phyloP scores from a whole-genome alignment of 352 stramenopile genomes.

The Globisporangium cystogenes region DNA sequence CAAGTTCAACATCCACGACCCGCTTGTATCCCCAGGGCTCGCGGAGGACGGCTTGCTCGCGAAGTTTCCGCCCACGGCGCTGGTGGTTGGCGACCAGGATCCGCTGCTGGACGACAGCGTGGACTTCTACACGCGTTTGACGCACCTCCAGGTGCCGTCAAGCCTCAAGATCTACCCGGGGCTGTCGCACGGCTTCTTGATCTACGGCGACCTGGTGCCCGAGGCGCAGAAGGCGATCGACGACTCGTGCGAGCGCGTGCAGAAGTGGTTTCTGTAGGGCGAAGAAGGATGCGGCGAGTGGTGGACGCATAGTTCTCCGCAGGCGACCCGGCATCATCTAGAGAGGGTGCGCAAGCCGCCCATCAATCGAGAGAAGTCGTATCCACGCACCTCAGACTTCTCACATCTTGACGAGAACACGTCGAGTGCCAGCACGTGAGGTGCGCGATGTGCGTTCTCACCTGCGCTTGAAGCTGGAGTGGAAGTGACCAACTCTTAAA shows the following conservation, averaged over 20 bases:
- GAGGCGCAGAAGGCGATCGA: constrained; percentile 78
- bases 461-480: no score
- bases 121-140: constrained; percentile 87
- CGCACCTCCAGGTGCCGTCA: constrained; percentile 67
- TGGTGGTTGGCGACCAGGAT: constrained; percentile 84
- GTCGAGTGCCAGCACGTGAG: no score
- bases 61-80: constrained; percentile 74
- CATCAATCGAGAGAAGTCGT: not conserved
- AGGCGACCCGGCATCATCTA: not conserved
- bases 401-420: no score
- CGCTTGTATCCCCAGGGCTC: constrained; percentile 77
- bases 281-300: not conserved
- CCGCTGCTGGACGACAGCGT: constrained; percentile 86
- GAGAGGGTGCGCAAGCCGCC: not conserved
- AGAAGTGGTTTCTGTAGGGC: constrained; percentile 37
- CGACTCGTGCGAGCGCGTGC: constrained; percentile 73
- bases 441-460: no score
- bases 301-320: not conserved
- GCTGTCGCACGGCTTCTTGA: constrained; percentile 84
- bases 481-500: no score
- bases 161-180: constrained; percentile 83
- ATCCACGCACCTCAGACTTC: no score
- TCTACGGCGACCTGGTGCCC: constrained; percentile 78
- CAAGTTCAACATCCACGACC: constrained; percentile 86
- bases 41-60: constrained; percentile 68